These are phyloP conservation scores for Phytopythium delawarense DNA, from an alignment of 352 stramenopile species.

Conservation along the genomic window DNA sequence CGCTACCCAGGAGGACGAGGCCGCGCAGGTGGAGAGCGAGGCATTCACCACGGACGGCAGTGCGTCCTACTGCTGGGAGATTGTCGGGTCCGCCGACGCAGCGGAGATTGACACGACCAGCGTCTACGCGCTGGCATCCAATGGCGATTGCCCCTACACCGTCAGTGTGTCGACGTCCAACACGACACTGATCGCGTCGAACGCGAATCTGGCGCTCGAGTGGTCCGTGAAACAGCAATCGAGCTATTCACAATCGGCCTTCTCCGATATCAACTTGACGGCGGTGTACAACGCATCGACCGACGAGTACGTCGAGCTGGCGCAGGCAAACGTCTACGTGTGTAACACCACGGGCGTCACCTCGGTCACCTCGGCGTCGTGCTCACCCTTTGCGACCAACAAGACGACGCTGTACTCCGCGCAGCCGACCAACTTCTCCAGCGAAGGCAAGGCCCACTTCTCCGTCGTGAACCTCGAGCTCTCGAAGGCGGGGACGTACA, in stretches of 20 bases:
- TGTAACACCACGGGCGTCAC: conserved; percentile 23
- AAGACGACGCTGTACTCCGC: conserved; percentile 29
- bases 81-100: conserved; percentile 21
- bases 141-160: conserved; percentile 38
- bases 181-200: conserved; percentile 14
- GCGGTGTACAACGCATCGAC: conserved; percentile 28
- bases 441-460: conserved; percentile 17
- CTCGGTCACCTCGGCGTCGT: conserved; percentile 9
- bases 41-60: conserved; percentile 22
- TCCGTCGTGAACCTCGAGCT: conserved; percentile 26
- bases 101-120: conserved; percentile 19
- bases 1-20: conserved; percentile 22
- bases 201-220: conserved; percentile 13
- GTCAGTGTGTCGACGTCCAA: conserved; percentile 28
- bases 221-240: conserved; percentile 28
- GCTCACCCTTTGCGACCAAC: conserved; percentile 36
- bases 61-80: conserved; percentile 46
- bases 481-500: conserved; percentile 35
- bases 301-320: conserved; percentile 28
- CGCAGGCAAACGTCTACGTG: conserved; percentile 37
- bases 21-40: conserved; percentile 15
- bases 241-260: conserved; percentile 13
- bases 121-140: conserved; percentile 28
- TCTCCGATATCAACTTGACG: conserved; percentile 27
- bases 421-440: conserved; percentile 28